Percentiles rank a stretch among this genome's conserved stretches.
Conservation (phyloP, 1,284 basidiomycete genomes). For the Cutaneotrichosporon sp. region DNA sequence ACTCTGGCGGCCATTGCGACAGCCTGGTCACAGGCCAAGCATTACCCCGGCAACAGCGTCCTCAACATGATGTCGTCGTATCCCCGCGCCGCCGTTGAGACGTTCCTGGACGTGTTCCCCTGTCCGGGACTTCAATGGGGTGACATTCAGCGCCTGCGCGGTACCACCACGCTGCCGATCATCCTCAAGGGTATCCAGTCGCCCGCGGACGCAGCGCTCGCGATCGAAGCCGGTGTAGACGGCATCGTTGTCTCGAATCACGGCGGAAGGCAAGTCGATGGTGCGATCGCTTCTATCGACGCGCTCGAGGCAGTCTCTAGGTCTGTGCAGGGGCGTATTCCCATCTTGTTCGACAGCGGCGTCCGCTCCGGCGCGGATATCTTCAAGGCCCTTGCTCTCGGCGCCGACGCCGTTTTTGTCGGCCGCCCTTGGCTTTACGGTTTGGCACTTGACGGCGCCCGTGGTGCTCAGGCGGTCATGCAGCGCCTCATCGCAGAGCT, state of each 20-base stretch:
- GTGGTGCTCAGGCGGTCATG: constrained; percentile 62
- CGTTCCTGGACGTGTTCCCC: constrained; percentile 18
- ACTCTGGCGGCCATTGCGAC: constrained; percentile 7
- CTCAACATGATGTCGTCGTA: constrained; percentile 3
- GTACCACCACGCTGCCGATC: constrained; percentile 47
- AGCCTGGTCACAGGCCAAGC: constrained; percentile 2
- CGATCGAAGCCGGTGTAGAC: constrained; percentile 60
- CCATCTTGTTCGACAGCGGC: constrained; percentile 72
- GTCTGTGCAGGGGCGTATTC: constrained; percentile 50
- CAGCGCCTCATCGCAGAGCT: constrained; percentile 60
- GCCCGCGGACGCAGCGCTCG: constrained; percentile 63
- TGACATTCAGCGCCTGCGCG: constrained; percentile 10
- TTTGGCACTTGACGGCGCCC: constrained; percentile 58
- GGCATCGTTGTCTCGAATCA: constrained; percentile 78
- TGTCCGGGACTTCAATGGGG: constrained; percentile 9
- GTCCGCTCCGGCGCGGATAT: constrained; percentile 69
- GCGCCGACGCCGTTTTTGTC: constrained; percentile 40
- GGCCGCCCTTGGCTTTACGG: constrained; percentile 54
- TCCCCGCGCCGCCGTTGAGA: constrained; percentile 11
- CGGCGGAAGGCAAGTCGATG: constrained; percentile 76
- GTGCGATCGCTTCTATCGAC: constrained; percentile 64
- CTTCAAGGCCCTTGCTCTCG: constrained; percentile 58
- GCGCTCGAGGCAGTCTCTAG: constrained; percentile 53
- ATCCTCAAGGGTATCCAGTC: constrained; percentile 61
- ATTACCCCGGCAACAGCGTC: constrained; percentile 9